phyloP scores from a whole-genome alignment of 805 yeast genomes.

The Barnettozyma sucrosica region DNA sequence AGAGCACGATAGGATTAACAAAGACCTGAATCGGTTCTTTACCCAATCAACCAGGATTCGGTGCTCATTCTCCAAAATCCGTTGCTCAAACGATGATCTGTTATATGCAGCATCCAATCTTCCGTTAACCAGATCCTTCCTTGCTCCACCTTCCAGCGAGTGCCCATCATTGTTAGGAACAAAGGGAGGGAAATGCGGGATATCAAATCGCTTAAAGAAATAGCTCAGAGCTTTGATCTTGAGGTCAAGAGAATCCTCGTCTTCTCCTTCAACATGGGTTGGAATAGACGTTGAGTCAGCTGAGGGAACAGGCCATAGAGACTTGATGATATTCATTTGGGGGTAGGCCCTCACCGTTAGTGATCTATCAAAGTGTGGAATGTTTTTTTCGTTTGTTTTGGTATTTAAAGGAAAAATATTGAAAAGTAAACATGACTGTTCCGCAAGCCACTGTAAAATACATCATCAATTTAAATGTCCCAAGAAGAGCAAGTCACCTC shows the following conservation, averaged over 20 bases:
- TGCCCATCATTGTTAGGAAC: constrained; percentile 28
- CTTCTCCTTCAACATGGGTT: constrained; percentile 38
- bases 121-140: constrained; percentile 9
- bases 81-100: constrained; percentile 35
- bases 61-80: constrained; percentile 50
- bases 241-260: constrained; percentile 54
- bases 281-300: constrained; percentile 40
- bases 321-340: constrained; percentile 23
- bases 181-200: constrained; percentile 40
- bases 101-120: constrained; percentile 56
- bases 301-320: constrained; percentile 31
- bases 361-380: neutral
- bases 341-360: neutral
- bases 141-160: constrained; percentile 7
- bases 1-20: constrained; percentile 45
- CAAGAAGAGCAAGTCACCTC: constrained; percentile 38
- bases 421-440: neutral
- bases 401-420: neutral
- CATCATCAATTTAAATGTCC: neutral
- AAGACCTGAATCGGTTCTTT: constrained; percentile 60
- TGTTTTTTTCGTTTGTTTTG: constrained; percentile 2
- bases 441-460: neutral
- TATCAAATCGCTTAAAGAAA: constrained; percentile 46
- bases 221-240: constrained; percentile 56
- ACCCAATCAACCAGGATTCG: constrained; percentile 60